phyloP scores from a whole-genome alignment of 2,329 filamentous ascomycete genomes.

The Phaeophleospora eucalypticola region DNA sequence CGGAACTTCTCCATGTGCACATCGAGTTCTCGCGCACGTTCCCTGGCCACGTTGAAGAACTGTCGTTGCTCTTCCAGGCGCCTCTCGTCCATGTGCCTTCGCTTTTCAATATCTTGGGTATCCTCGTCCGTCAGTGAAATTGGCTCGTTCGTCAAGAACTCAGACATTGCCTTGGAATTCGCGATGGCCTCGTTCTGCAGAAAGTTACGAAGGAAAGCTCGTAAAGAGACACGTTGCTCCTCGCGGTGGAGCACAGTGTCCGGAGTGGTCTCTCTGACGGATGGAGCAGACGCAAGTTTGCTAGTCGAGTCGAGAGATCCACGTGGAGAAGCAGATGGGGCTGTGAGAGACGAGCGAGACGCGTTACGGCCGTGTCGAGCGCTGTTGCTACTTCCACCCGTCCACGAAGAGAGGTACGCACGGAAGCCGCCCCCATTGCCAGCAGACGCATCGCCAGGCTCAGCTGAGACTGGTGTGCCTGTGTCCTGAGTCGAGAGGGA shows the following conservation, averaged over 20 bases:
- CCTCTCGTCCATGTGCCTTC: constrained; percentile 80
- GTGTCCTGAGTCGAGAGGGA: constrained; percentile 68
- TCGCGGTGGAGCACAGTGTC: constrained; percentile 68
- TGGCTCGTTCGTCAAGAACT: constrained; percentile 73
- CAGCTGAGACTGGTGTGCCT: constrained; percentile 26
- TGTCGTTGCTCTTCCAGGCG: constrained; percentile 86
- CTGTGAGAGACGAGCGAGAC: constrained; percentile 36
- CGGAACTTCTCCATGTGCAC: constrained; percentile 91
- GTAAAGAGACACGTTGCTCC: constrained; percentile 82
- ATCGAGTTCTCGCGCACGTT: constrained; percentile 86
- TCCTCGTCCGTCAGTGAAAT: constrained; percentile 78
- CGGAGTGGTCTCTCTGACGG: constrained; percentile 13
- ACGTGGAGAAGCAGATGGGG: constrained; percentile 26
- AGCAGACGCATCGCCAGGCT: constrained; percentile 11
- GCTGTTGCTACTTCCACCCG: constrained; percentile 25
- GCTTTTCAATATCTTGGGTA: constrained; percentile 69
- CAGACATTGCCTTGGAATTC: constrained; percentile 73
- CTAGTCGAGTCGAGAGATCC: constrained; percentile 29
- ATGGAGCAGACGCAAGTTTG: constrained; percentile 12
- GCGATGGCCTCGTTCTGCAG: constrained; percentile 81
- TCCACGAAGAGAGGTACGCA: constrained; percentile 40
- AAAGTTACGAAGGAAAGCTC: constrained; percentile 83
- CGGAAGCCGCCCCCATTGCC: constrained; percentile 37
- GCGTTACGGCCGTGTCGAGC: constrained; percentile 39
- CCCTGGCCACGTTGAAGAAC: constrained; percentile 92